Base-by-base conservation (phyloP, 768 basidiomycete genomes). In the Leccinum rimulosum region DNA sequence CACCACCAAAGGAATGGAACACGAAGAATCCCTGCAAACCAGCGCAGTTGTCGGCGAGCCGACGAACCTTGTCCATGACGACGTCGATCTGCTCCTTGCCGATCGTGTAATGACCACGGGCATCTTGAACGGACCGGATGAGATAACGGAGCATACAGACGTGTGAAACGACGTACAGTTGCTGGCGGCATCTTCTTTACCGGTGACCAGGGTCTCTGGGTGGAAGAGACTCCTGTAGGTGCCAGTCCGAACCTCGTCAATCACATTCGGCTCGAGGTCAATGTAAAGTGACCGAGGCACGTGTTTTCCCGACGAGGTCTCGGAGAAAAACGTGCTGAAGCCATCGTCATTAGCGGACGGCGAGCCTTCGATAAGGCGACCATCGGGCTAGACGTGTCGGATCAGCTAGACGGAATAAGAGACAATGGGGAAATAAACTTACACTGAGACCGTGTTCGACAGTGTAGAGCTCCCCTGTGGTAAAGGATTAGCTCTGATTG, bases 1-100 rank as follows among this genome's bases (percentile, higher is more conserved):
- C 96, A 71, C 96, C 96, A 75, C 96, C 96, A 75, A 99, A 98
- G 52, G 96, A 99, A 82, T 98, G 96, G 88, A 98, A 98, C 67
- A 97, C 94, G 74, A 98, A 98, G 83, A 98, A 99, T 61, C 96
- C 96, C 76, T 98, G 96, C 28, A 98, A 87, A 68, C 96, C 96
- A 56, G 84, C 82, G 80, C 96, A 98, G 81, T 95, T 95, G 75
- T 99, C 96, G 57, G 96, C 89, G 55, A 99, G 84, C 66, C 90
- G 87, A 72, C 96, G 91, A 67, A 97, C 82, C 71, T 91, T 95
- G 79, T 99, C 96, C 85, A 97, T 90, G 53, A 96, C 95, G 17
- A 84, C 85, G 77, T 98, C 96, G 70, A 99, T 95, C 68, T 95
- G 86, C 76, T 98, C 96, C 78, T 98, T 99, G 66, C 96, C 96